These are phyloP conservation scores for Trichoderma sp. DNA, from an alignment of 2,329 filamentous ascomycete genomes.

Conservation along the genomic window DNA sequence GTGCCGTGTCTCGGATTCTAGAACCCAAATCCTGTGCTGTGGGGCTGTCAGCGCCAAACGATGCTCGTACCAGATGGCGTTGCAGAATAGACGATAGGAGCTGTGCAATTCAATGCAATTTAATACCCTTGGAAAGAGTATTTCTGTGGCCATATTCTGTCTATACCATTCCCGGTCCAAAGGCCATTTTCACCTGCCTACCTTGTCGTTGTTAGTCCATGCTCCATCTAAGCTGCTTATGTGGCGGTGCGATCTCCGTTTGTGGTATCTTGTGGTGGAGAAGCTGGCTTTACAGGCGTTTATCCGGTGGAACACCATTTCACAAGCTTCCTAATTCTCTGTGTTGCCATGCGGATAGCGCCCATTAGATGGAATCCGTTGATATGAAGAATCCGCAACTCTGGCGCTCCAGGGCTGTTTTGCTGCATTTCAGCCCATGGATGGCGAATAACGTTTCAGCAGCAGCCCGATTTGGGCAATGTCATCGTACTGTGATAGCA, in stretches of 20 bases:
- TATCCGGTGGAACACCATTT: not conserved
- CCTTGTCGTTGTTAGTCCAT: constrained; percentile 7
- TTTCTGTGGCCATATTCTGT: not conserved
- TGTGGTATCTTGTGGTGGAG: not conserved
- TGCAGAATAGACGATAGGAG: not conserved
- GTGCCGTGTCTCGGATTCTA: not conserved
- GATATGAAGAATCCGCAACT: not conserved
- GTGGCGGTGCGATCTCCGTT: constrained; percentile 3
- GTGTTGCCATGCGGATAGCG: not conserved
- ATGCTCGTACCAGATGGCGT: not conserved
- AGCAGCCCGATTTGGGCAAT: constrained; percentile 19
- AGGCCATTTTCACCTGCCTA: constrained; percentile 8
- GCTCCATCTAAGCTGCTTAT: not conserved
- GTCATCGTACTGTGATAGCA: not conserved
- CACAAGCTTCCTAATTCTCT: not conserved
- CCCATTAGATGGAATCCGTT: not conserved
- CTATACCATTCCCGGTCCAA: not conserved
- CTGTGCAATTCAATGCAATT: not conserved
- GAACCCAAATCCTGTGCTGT: not conserved
- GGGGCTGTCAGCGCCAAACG: not conserved
- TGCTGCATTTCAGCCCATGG: not conserved
- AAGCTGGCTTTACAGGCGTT: not conserved
- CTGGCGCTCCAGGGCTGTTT: not conserved
- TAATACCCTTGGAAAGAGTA: not conserved
- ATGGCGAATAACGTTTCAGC: constrained; percentile 18